Conservation (phyloP, 805 yeast genomes). For the Wickerhamiella dianesei region DNA sequence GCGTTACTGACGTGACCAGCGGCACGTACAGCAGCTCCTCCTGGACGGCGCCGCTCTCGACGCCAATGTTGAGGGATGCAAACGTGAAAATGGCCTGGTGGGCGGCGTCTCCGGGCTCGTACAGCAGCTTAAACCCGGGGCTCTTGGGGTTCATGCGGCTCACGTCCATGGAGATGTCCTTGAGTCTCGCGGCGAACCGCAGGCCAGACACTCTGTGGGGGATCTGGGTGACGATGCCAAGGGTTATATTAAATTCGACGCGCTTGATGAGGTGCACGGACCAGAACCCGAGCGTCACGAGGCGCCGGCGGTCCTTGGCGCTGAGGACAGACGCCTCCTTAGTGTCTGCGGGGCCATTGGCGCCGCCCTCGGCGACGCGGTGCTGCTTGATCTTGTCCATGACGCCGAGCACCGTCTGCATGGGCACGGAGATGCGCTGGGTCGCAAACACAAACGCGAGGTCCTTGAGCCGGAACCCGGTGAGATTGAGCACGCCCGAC, state of each 20-base stretch:
- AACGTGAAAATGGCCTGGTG: conserved; percentile 28
- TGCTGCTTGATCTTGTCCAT: conserved; percentile 9
- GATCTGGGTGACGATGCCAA: conserved; percentile 22
- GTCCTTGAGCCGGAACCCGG: conserved; percentile 23
- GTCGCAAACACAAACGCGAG: conserved; percentile 21
- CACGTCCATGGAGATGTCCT: conserved; percentile 27
- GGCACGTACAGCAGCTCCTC: conserved; percentile 30
- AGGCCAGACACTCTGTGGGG: conserved; percentile 13
- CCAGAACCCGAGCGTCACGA: conserved; percentile 17
- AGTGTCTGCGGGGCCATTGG: conserved; percentile 1
- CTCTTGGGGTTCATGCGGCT: conserved; percentile 28
- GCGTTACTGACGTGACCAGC: conserved; percentile 24
- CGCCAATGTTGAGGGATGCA: conserved; percentile 25
- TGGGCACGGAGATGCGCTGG: conserved; percentile 20
- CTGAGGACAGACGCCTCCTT: conserved; percentile 4
- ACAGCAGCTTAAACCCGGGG: conserved; percentile 29
- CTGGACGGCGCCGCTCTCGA: conserved; percentile 21
- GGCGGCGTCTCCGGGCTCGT: conserved; percentile 25
- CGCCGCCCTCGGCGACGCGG: conserved; percentile 6
- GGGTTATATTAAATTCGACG: conserved; percentile 25
- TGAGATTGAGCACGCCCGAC: conserved; percentile 23
- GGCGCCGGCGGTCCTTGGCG: conserved; percentile 6
- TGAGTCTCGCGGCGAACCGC: conserved; percentile 20
- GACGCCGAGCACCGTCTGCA: conserved; percentile 14
- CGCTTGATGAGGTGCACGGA: conserved; percentile 26